Evolutionary conservation across 495 filamentous ascomycete species (phyloP).

Genomic region (Parachaetomium inaequale): DNA sequence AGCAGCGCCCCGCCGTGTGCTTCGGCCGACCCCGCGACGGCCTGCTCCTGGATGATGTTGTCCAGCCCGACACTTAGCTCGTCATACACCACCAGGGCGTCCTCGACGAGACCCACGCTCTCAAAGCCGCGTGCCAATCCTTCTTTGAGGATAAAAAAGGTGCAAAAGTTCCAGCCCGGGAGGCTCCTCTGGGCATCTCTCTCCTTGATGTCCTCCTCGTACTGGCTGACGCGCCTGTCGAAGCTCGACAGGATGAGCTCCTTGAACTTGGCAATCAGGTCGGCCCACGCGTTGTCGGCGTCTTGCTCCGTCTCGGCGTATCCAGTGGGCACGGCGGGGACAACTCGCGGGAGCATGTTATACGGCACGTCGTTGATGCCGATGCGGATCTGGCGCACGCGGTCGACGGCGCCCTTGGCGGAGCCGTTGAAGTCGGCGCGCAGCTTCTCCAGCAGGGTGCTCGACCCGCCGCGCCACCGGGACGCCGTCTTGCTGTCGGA

Average conservation of each 20-base stretch:
- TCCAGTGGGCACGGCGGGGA: conserved; percentile 54
- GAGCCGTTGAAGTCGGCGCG: conserved; percentile 87
- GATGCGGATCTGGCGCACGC: conserved; percentile 81
- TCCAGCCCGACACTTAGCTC: conserved; percentile 85
- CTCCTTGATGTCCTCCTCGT: conserved; percentile 95
- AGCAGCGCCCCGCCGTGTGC: conserved; percentile 65
- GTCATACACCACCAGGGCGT: conserved; percentile 89
- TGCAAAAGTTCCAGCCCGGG: conserved; percentile 98
- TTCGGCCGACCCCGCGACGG: conserved; percentile 48
- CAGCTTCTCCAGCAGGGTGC: conserved; percentile 83
- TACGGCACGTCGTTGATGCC: conserved; percentile 59
- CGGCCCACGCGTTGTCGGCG: conserved; percentile 69
- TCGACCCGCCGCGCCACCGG: conserved; percentile 75
- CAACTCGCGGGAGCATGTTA: conserved; percentile 51
- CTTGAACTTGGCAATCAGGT: conserved; percentile 83
- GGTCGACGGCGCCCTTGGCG: conserved; percentile 71
- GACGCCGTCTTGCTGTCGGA: conserved; percentile 46
- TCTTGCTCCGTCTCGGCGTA: conserved; percentile 64
- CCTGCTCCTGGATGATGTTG: conserved; percentile 72
- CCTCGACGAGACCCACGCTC: conserved; percentile 91
- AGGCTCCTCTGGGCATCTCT: conserved; percentile 82
- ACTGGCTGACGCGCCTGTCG: conserved; percentile 84
- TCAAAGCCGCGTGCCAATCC: conserved; percentile 91
- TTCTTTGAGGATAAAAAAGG: conserved; percentile 96
- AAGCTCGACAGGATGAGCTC: conserved; percentile 83